phyloP scores from a whole-genome alignment of 371 early-diverging fungal genomes.

The Syncephalastrum racemosum region DNA sequence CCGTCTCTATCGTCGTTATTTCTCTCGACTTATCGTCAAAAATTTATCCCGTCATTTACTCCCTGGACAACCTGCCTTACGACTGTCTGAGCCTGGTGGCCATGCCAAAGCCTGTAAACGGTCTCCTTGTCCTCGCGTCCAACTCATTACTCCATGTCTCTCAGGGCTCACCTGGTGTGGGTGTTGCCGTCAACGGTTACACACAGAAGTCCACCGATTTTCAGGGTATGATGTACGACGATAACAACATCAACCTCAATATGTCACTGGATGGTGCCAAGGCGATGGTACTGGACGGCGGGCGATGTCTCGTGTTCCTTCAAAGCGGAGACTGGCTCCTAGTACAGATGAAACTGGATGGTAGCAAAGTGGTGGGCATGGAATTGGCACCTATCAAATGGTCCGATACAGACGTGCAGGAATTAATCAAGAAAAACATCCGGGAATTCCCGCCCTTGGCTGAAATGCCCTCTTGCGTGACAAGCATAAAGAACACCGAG shows the following conservation, averaged over 20 bases:
- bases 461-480: slow-evolving; percentile 59
- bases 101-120: slow-evolving; percentile 86
- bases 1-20: slow-evolving; percentile 77
- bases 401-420: slow-evolving; percentile 11
- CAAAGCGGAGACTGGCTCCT: slow-evolving; percentile 71
- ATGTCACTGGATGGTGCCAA: slow-evolving; percentile 58
- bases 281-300: slow-evolving; percentile 51
- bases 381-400: slow-evolving; percentile 30
- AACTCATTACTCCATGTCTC: slow-evolving; percentile 86
- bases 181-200: slow-evolving; percentile 74
- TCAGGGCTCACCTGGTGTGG: slow-evolving; percentile 80
- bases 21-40: slow-evolving; percentile 82
- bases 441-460: slow-evolving; percentile 17
- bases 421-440: slow-evolving; percentile 8
- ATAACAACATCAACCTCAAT: slow-evolving; percentile 23
- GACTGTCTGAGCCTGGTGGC: slow-evolving; percentile 74
- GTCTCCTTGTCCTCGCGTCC: slow-evolving; percentile 77
- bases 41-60: slow-evolving; percentile 78
- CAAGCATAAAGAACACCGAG: slow-evolving; percentile 49
- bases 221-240: slow-evolving; percentile 47
- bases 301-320: slow-evolving; percentile 56
- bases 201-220: slow-evolving; percentile 53
- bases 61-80: slow-evolving; percentile 78
- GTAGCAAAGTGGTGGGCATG: slow-evolving; percentile 55
- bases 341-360: slow-evolving; percentile 69